Evolutionary conservation across 148 eudicot genomes (phyloP).

Genomic region (Polygonum aviculare): DNA sequence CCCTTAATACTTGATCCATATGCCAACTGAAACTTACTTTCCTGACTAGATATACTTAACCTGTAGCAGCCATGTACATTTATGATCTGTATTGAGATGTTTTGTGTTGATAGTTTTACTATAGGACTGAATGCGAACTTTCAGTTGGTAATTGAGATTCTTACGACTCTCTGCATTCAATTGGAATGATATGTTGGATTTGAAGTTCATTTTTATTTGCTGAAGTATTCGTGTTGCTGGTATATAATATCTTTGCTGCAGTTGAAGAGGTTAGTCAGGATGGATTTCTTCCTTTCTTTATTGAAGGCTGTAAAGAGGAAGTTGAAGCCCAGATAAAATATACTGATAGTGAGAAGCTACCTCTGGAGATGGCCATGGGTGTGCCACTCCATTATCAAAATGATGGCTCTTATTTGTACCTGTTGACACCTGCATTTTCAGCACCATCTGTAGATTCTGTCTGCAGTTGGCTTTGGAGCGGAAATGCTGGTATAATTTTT

Average conservation of each 20-base stretch:
- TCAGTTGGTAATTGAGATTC: not conserved
- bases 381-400: conserved; percentile 47
- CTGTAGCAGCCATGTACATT: not conserved
- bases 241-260: conserved; percentile 16
- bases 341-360: conserved; percentile 16
- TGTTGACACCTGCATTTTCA: conserved; percentile 63
- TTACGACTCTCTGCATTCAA: not conserved
- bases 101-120: not conserved
- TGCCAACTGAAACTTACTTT: not conserved
- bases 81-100: not conserved
- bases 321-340: conserved; percentile 14
- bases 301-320: conserved; percentile 18
- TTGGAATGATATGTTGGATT: not conserved
- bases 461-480: conserved; percentile 44
- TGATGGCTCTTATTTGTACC: conserved; percentile 60
- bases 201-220: not conserved
- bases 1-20: not conserved
- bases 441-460: conserved; percentile 68
- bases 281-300: conserved; percentile 39
- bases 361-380: conserved; percentile 29
- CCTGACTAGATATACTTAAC: not conserved
- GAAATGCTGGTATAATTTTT: conserved; percentile 31
- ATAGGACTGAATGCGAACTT: not conserved
- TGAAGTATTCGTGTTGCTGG: not conserved
- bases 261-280: conserved; percentile 29